Percentiles rank a stretch among this genome's conserved stretches.
Conservation (phyloP, 305 asterid species). For the Solanum hybrid region DNA sequence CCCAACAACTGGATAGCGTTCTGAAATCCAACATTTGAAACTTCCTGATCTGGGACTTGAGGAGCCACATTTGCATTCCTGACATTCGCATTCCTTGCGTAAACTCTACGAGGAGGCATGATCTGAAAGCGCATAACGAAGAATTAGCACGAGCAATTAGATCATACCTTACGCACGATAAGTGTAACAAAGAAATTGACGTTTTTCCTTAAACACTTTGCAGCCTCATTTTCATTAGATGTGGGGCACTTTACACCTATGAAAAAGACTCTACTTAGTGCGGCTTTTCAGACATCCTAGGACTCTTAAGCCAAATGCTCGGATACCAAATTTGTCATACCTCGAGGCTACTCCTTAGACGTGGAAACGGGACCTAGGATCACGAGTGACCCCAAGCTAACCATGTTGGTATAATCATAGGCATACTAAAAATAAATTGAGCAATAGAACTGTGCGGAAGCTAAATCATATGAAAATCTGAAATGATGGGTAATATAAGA, state of each 20-base stretch:
- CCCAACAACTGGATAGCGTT: background rate
- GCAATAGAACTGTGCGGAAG: background rate
- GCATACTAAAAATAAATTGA: background rate
- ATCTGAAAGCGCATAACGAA: background rate
- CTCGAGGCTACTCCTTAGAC: background rate
- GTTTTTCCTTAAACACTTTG: background rate
- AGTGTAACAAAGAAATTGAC: background rate
- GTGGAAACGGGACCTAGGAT: background rate
- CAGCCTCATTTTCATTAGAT: background rate
- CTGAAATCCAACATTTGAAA: background rate
- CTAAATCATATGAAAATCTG: background rate
- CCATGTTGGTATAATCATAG: too few species aligned
- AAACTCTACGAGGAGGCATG: background rate
- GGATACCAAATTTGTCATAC: background rate
- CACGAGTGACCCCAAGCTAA: background rate
- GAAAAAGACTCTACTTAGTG: background rate
- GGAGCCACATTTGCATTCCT: background rate
- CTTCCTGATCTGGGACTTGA: background rate
- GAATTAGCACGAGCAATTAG: background rate
- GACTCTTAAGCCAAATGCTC: background rate
- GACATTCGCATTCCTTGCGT: background rate
- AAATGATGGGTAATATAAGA: background rate
- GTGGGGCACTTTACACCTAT: background rate
- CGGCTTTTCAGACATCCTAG: background rate
- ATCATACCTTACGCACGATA: background rate